Conservation (phyloP, 345 rosid species). For the Litchi chinensis region DNA sequence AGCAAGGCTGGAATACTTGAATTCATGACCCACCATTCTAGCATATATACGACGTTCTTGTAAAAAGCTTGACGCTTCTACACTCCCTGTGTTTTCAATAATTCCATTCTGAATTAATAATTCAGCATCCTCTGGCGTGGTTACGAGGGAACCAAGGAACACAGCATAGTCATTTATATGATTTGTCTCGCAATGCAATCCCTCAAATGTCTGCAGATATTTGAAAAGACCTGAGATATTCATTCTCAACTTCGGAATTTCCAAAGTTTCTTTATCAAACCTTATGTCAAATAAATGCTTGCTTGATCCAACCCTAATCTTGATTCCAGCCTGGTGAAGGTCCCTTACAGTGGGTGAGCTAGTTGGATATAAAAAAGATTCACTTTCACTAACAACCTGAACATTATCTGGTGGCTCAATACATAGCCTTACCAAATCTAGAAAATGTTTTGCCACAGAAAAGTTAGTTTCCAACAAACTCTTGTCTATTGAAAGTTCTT, state of each 20-base stretch:
- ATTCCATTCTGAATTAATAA: constrained; percentile 13
- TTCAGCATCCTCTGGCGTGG: constrained; percentile 14
- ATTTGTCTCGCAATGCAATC: background rate
- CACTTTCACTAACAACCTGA: background rate
- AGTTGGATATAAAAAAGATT: background rate
- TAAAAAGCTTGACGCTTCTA: background rate
- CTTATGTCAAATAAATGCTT: constrained; percentile 13
- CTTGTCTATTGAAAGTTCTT: background rate
- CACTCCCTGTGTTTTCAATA: background rate
- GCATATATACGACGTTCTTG: background rate
- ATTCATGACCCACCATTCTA: background rate
- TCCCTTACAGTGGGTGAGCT: background rate
- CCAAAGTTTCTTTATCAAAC: background rate
- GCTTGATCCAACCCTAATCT: constrained; percentile 1
- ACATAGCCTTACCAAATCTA: constrained; percentile 4
- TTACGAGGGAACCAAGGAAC: constrained; percentile 2
- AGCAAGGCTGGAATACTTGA: background rate
- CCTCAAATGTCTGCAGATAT: background rate
- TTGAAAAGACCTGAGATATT: background rate
- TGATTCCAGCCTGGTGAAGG: constrained; percentile 29
- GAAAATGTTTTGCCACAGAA: background rate
- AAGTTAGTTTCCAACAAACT: no score
- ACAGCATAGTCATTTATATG: background rate
- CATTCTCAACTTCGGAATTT: no score
- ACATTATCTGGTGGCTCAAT: background rate